phyloP scores from a whole-genome alignment of 257 asterid genomes.

The Thymus quinquecostatus region DNA sequence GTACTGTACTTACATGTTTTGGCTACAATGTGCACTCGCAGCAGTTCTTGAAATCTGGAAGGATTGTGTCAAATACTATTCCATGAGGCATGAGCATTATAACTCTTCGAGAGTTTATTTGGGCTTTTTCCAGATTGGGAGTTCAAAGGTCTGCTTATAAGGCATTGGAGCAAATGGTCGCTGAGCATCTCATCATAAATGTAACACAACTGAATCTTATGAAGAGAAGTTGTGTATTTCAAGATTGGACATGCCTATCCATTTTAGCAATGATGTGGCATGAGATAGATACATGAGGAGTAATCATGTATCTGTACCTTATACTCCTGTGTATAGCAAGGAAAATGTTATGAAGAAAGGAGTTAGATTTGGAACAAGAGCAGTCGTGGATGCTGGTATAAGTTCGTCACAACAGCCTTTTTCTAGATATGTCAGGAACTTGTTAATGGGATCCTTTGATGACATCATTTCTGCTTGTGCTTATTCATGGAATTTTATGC shows the following conservation, averaged over 20 bases:
- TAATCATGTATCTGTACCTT: slow-evolving; percentile 29
- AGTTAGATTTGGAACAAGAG: slow-evolving; percentile 30
- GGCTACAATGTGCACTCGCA: slow-evolving; percentile 47
- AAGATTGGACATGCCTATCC: slow-evolving; percentile 72
- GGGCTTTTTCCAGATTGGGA: slow-evolving; percentile 70
- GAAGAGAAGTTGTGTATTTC: slow-evolving; percentile 52
- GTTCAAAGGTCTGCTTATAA: slow-evolving; percentile 75
- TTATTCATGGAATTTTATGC: slow-evolving; percentile 41
- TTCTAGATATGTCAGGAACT: slow-evolving; percentile 44
- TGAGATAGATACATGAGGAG: slow-evolving; percentile 31
- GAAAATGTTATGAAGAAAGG: slow-evolving; percentile 31
- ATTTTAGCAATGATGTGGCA: slow-evolving; percentile 40
- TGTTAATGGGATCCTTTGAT: slow-evolving; percentile 67
- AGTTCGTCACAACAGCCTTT: slow-evolving; percentile 43
- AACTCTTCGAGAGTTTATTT: slow-evolving; percentile 65
- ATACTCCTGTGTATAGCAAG: slow-evolving; percentile 33
- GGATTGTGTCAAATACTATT: slow-evolving; percentile 59
- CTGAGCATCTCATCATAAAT: slow-evolving; percentile 43
- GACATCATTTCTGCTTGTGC: slow-evolving; percentile 79
- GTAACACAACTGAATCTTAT: slow-evolving; percentile 43
- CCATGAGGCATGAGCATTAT: slow-evolving; percentile 47
- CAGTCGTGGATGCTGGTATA: slow-evolving; percentile 23
- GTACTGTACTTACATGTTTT: slow-evolving; percentile 12
- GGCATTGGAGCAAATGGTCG: slow-evolving; percentile 74
- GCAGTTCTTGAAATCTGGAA: slow-evolving; percentile 77